Evolutionary conservation across 2,329 filamentous ascomycete species (phyloP).

Genomic region (Microcera coccophila): DNA sequence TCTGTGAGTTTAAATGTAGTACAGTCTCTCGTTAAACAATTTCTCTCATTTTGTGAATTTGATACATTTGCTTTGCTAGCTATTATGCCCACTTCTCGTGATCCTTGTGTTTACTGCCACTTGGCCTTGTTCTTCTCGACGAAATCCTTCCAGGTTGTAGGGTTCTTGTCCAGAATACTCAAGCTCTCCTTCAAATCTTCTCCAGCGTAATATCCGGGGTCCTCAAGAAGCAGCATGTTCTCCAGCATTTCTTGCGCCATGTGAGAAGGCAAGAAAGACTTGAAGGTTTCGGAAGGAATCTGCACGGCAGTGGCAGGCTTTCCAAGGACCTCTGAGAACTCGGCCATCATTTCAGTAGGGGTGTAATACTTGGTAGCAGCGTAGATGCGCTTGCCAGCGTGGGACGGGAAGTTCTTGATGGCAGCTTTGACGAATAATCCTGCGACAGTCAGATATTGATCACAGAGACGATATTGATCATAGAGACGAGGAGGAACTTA

Average conservation of each 20-base stretch:
- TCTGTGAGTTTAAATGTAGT: no score
- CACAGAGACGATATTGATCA: no score
- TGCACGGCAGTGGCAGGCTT: slow-evolving; percentile 30
- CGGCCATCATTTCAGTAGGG: slow-evolving; percentile 29
- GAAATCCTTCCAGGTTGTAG: slow-evolving; percentile 38
- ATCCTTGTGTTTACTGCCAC: slow-evolving; percentile 26
- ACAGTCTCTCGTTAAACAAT: no score
- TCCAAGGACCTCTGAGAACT: slow-evolving; percentile 35
- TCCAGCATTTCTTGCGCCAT: slow-evolving; percentile 37
- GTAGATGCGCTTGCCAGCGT: slow-evolving; percentile 32
- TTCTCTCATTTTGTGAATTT: no score
- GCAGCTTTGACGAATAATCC: slow-evolving; percentile 36
- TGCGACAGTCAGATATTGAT: no score
- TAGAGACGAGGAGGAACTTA: no score
- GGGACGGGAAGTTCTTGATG: slow-evolving; percentile 26
- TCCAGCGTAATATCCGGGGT: slow-evolving; percentile 40
- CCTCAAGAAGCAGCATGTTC: slow-evolving; percentile 40
- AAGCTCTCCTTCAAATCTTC: slow-evolving; percentile 32
- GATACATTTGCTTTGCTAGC: no score
- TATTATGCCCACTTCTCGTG: no score
- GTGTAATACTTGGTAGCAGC: slow-evolving; percentile 37
- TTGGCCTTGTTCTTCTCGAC: slow-evolving; percentile 29
- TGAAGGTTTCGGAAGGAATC: slow-evolving; percentile 34
- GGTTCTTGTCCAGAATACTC: slow-evolving; percentile 33
- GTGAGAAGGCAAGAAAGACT: slow-evolving; percentile 29